Conservation (phyloP, 768 basidiomycete genomes). For the Podaxis mareebaensis region DNA sequence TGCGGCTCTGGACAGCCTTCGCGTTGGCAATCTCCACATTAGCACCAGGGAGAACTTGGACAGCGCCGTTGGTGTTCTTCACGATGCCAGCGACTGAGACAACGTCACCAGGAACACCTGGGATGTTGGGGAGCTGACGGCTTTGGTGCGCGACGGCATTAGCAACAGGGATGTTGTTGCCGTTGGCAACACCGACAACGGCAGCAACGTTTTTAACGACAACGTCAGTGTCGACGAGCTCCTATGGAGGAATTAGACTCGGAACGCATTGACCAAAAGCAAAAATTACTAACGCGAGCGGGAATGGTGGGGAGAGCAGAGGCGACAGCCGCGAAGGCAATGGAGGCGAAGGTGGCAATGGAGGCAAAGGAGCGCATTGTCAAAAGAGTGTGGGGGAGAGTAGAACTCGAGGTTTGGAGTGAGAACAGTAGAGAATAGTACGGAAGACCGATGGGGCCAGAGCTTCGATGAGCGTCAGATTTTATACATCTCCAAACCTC, state of each 20-base stretch:
- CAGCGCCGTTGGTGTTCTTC: no score
- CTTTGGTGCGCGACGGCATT: not conserved
- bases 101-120: not conserved
- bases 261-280: not conserved
- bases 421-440: not conserved
- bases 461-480: not conserved
- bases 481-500: not conserved
- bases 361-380: conserved; percentile 12
- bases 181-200: not conserved
- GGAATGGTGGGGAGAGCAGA: conserved; percentile 17
- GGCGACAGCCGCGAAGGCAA: conserved; percentile 10
- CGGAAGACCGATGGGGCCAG: not conserved
- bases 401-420: conserved; percentile 18
- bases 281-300: not conserved
- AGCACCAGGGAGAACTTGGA: not conserved
- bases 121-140: not conserved
- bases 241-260: not conserved
- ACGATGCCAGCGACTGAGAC: no score
- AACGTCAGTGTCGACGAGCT: not conserved
- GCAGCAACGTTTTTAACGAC: not conserved
- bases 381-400: conserved; percentile 13
- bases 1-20: not conserved
- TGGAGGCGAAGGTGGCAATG: conserved; percentile 21
- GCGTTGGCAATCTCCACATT: not conserved
- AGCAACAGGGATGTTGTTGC: not conserved